Evolutionary conservation across 2,329 filamentous ascomycete genomes (phyloP), one percentile per base, ranked within the genome.

Genomic region (Aspergillus aculeatus): DNA sequence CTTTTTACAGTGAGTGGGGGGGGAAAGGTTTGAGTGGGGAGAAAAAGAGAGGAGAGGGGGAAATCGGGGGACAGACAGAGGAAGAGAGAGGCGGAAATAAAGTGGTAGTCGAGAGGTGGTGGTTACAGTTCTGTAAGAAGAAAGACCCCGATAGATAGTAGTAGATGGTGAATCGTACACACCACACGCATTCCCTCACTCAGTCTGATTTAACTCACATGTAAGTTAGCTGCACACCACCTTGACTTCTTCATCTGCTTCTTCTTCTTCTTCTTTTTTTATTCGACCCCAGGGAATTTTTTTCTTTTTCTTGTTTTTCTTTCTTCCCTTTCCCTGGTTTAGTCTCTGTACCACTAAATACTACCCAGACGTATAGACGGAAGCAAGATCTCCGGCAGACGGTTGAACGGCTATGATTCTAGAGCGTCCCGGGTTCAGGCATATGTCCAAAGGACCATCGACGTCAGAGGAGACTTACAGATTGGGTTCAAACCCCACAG

Each of bases 381-480:
- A 47, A 54, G 21, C 52, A 47, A 54, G 41, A 26, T 44, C 38
- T 47, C 52, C 52, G 41, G 26, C n/a, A 50, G 54, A 16, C 44
- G 59, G 49, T 54, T 23, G 53, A 55, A 52, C 50, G 12, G 3
- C 5, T 16, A 10, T 41, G 35, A 56, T 50, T 44, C 56, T 52
- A 47, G 50, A 53, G 47, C 51, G 32, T 38, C 51, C 51, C 38
- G 35, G 51, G 47, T 35, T 35, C 35, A 44, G 51, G 35, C 51
- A 41, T 53, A 53, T 44, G 29, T 35, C 32, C 32, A n/a, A 53
- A 26, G 51, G 14, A 29, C 38, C 35, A 53, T 41, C 51, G 31
- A 53, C 51, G 51, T 53, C 52, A 54, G 52, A 47, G 44, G 38
- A 32, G 38, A 54, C 38, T 44, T 44, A 44, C 38, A 47, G 50